Conservation (phyloP, 805 yeast genomes). For the Wickerhamomyces hampshirensis region DNA sequence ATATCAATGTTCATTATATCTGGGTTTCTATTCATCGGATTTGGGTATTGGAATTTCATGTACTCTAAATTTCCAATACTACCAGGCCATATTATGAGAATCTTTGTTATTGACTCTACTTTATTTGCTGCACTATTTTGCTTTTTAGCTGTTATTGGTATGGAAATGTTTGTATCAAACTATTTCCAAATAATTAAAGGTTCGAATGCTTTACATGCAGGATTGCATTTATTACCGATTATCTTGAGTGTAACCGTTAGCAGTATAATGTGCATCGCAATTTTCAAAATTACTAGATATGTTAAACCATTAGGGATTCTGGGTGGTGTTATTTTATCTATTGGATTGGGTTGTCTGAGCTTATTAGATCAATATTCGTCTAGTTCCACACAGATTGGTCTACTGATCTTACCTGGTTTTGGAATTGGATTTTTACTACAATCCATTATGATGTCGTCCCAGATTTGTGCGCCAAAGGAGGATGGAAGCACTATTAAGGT, state of each 20-base stretch:
- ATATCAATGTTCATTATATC: constrained; percentile 13
- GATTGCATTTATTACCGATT: constrained; percentile 38
- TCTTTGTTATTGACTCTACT: constrained; percentile 1
- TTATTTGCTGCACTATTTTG: constrained; percentile 1
- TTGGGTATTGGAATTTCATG: constrained; percentile 2
- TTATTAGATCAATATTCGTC: constrained; percentile 30
- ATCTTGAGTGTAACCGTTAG: constrained; percentile 34
- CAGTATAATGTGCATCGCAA: constrained; percentile 21
- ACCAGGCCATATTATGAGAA: constrained; percentile 16
- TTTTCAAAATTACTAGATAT: constrained; percentile 28
- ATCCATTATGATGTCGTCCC: constrained; percentile 38
- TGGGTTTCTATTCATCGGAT: neutral
- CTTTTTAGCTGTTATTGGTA: constrained; percentile 4
- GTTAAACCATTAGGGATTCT: constrained; percentile 31
- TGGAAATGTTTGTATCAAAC: constrained; percentile 2
- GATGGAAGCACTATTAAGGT: constrained; percentile 46
- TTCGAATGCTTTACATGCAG: constrained; percentile 37
- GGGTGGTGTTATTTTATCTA: constrained; percentile 25
- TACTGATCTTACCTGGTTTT: constrained; percentile 36
- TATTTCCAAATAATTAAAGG: constrained; percentile 27
- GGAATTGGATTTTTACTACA: constrained; percentile 41
- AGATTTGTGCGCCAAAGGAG: constrained; percentile 45
- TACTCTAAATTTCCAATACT: constrained; percentile 12
- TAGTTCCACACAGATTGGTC: constrained; percentile 35
- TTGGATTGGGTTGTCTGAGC: constrained; percentile 32